Conservation (phyloP, 2,329 filamentous ascomycete species). For the Byssothecium circinans region DNA sequence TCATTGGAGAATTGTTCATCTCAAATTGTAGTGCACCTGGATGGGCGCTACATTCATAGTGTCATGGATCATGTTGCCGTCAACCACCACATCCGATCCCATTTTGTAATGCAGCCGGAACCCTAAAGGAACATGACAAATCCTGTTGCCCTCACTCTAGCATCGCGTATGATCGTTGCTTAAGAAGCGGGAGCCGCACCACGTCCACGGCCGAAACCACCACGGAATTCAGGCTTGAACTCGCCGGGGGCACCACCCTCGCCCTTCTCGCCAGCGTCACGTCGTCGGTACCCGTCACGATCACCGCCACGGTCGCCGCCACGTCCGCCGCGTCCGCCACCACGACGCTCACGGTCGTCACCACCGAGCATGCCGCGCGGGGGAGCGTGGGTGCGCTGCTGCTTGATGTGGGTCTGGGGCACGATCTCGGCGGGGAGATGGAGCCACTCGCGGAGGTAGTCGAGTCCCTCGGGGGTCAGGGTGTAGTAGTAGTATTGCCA, state of each 20-base stretch:
- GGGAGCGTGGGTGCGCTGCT: slow-evolving; percentile 97
- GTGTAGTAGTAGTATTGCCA: slow-evolving; percentile 86
- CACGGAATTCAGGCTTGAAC: slow-evolving; percentile 50
- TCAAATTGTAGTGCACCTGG: slow-evolving; percentile 24
- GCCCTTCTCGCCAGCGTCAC: slow-evolving; percentile 63
- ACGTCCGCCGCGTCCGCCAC: slow-evolving; percentile 64
- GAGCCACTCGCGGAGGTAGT: slow-evolving; percentile 99
- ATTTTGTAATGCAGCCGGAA: slow-evolving; percentile 39
- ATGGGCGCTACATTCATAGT: slow-evolving; percentile 40
- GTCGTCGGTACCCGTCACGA: slow-evolving; percentile 82
- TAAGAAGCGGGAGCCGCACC: slow-evolving; percentile 41
- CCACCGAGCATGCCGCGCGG: slow-evolving; percentile 94
- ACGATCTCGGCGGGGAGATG: slow-evolving; percentile 99
- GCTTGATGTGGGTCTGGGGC: slow-evolving; percentile 99
- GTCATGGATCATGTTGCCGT: slow-evolving; percentile 44
- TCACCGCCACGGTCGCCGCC: slow-evolving; percentile 77
- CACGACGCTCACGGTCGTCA: slow-evolving; percentile 80
- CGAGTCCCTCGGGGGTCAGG: slow-evolving; percentile 97
- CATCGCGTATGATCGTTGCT: slow-evolving; percentile 18
- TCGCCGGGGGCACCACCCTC: slow-evolving; percentile 45
- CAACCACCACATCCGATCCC: slow-evolving; percentile 36
- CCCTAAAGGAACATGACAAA: slow-evolving; percentile 20
- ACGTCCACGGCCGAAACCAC: slow-evolving; percentile 46
- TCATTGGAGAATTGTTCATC: slow-evolving; percentile 39
- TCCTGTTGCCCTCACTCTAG: slow-evolving; percentile 11